Evolutionary conservation across 441 rosid species (phyloP), one percentile per base, ranked within the genome.

Genomic region (Heliophila coronopifolia): DNA sequence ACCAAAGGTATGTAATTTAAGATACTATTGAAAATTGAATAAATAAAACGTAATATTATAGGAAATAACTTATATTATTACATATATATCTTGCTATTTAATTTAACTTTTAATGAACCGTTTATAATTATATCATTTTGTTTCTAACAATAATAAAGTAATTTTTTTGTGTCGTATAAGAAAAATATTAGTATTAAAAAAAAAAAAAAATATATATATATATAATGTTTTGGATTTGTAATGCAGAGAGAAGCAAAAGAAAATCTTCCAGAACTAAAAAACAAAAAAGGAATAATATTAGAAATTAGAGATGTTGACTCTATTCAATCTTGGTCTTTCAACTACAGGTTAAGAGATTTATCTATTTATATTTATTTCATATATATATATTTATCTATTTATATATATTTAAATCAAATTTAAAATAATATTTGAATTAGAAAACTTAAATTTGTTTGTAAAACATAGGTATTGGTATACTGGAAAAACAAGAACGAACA

Each of bases 401-500:
- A 5, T 9, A 13, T 5, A 3, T 14, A 28, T 18, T 46, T 16
- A 1, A 30, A 7, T 20, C 23, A 2, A 23, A 1, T 13, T 18
- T 31, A 3, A 43, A 61, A 18, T 13, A 35, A 43, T 44, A 6
- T n/a, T 18, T 6, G 6, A 54, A 10, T 12, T 22, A 15, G 9
- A 46, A n/a, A 9, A 62, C 35, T 45, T 11, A 31, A 19, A 8
- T 38, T 50, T 50, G 16, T 7, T 4, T 65, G 24, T 13, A 47
- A 28, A 32, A 46, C 47, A 16, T 66, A 89, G 95, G 77, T 90
- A 51, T 56, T 90, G 97, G 97, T 37, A 61, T 19, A 90, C 80
- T 47, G 83, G 80, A 61, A 80, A 74, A 26, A 86, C 95, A 61
- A 76, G 97, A 40, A 90, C 86, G 96, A n/a, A n/a, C n/a, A n/a